Base-by-base conservation (phyloP, 2,329 filamentous ascomycete species). In the Alternaria atra region DNA sequence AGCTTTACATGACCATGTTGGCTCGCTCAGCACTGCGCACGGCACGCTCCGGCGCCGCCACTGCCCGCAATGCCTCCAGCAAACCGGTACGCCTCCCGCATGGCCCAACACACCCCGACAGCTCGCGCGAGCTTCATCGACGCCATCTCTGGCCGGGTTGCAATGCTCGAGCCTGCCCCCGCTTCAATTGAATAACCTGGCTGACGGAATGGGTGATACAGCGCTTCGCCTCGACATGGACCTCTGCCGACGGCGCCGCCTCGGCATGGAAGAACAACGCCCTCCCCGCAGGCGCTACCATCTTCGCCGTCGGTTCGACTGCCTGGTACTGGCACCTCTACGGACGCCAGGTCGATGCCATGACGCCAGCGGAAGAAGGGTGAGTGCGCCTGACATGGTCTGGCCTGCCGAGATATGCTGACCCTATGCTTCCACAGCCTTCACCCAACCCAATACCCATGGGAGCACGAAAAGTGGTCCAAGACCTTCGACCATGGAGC, bases 241-340 rank as follows among this genome's bases (percentile, higher is more conserved):
- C 86, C 73, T 80, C 90, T 81, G 85, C 88, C 80, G 87, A 91
- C 80, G 85, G 87, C 80, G 85, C 89, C 80, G 88, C 90, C 78
- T 90, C 92, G 75, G 86, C 91, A 75, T 90, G 91, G 82, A 90
- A 90, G 83, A 86, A 95, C 81, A 97, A 94, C 83, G 86, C 94
- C 75, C 91, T 94, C 79, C 93, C 92, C 78, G 88, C 89, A 76
- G 92, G 91, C 79, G 94, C 95, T 73, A 97, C 93, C 73, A 89
- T 91, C 74, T 87, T 93, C 78, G 93, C 94, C 75, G 85, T 92
- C 82, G 94, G 93, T 75, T 94, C 94, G 71, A 89, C 94, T 77
- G 94, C 92, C 74, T 98, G 94, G 93, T 98, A 97, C 85, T 97
- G 94, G 82, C 93, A 97, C 83, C 90, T 97, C 74, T 98, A 97